A percentile compares a stretch with the other conserved stretches of the same genome.
phyloP scores from a whole-genome alignment of 2,329 filamentous ascomycete species.

The Curvularia spicifera region DNA sequence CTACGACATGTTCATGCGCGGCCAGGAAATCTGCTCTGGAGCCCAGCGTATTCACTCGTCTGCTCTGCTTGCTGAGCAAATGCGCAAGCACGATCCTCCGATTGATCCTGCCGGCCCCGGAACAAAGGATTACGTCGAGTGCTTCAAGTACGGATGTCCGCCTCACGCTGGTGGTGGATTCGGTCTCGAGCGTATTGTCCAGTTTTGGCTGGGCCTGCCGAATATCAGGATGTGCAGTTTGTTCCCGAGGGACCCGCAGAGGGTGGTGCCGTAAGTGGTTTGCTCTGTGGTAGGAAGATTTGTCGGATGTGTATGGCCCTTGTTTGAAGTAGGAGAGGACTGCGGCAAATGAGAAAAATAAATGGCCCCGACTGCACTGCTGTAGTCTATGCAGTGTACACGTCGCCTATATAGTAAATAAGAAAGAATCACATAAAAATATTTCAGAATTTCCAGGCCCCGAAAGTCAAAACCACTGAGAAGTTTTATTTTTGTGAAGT shows the following conservation, averaged over 20 bases:
- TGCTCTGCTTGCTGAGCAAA: constrained; percentile 63
- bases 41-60: constrained; percentile 70
- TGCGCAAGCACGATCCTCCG: constrained; percentile 62
- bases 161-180: constrained; percentile 70
- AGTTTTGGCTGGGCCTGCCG: constrained; percentile 69
- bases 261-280: constrained; percentile 54
- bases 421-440: no score
- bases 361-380: no score
- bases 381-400: no score
- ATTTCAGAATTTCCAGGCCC: no score
- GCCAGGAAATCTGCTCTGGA: constrained; percentile 71
- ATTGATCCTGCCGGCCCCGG: constrained; percentile 65
- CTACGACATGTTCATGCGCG: constrained; percentile 75
- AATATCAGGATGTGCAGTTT: constrained; percentile 67
- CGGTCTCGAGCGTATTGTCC: constrained; percentile 70
- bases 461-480: no score
- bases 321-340: not conserved
- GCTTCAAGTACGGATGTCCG: constrained; percentile 68
- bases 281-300: not conserved
- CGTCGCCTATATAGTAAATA: no score
- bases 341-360: not conserved
- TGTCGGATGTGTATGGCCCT: not conserved
- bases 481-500: no score
- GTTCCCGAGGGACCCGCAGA: constrained; percentile 69
- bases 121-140: constrained; percentile 68